Conservation (phyloP, 2,329 filamentous ascomycete genomes). For the Fusarium mundagurra region DNA sequence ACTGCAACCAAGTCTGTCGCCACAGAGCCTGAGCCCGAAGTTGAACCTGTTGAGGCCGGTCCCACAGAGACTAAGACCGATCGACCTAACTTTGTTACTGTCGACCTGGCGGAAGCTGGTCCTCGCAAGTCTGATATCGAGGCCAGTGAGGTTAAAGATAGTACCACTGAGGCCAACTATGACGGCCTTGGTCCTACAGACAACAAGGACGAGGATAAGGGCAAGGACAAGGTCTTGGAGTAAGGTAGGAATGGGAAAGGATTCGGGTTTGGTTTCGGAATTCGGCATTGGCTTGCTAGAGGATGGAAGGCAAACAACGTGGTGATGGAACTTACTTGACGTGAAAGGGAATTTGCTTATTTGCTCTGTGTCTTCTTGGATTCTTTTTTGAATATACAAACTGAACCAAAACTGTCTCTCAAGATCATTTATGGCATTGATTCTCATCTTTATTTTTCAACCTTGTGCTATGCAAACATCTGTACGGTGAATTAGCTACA, state of each 20-base stretch:
- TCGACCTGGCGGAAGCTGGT: not conserved
- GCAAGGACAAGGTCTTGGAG: not conserved
- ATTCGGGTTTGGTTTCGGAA: not conserved
- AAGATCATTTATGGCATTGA: not conserved
- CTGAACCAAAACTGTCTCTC: not conserved
- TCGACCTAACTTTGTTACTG: not conserved
- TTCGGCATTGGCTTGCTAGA: not conserved
- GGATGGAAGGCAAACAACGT: no score
- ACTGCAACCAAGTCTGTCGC: not conserved
- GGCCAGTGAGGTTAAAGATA: not conserved
- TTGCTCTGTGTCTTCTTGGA: no score
- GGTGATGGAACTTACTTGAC: not conserved
- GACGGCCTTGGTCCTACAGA: not conserved
- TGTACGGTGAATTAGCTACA: not conserved
- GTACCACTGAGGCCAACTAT: not conserved
- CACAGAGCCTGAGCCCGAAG: not conserved
- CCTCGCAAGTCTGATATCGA: not conserved
- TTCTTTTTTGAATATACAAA: not conserved
- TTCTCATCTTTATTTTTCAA: not conserved
- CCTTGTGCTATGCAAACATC: not conserved
- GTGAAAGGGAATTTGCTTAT: not conserved
- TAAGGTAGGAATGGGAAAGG: not conserved
- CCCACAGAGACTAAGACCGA: not conserved
- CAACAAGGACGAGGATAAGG: not conserved
- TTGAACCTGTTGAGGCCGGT: not conserved